phyloP scores from a whole-genome alignment of 331 rosid genomes.

The Rhamnella rubrinervis region DNA sequence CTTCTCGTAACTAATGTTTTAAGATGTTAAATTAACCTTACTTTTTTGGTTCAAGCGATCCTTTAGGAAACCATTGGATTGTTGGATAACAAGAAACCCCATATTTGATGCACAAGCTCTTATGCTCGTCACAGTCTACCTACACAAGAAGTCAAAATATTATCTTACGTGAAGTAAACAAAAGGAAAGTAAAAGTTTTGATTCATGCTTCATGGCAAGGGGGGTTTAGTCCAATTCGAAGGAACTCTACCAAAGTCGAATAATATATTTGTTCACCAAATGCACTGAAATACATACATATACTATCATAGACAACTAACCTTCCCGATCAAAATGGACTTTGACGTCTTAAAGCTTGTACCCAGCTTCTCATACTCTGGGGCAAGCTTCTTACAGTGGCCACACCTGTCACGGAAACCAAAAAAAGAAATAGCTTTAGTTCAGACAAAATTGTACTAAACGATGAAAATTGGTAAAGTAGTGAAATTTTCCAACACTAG shows the following conservation, averaged over 20 bases:
- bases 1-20: neutral
- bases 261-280: neutral
- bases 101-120: conserved; percentile 65
- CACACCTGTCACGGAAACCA: conserved; percentile 61
- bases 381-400: conserved; percentile 89
- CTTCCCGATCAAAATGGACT: conserved; percentile 72
- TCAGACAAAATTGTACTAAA: neutral
- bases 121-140: conserved; percentile 94
- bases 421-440: neutral
- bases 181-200: neutral
- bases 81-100: conserved; percentile 87
- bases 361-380: conserved; percentile 85
- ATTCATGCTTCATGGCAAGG: neutral
- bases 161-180: neutral
- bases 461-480: no score
- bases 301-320: conserved; percentile 24
- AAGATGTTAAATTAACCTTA: conserved; percentile 24
- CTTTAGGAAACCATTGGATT: conserved; percentile 81
- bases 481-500: no score
- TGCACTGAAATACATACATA: neutral
- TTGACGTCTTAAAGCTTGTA: conserved; percentile 53
- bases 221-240: neutral
- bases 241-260: neutral
- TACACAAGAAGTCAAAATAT: conserved; percentile 20
- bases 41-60: conserved; percentile 80